Percentiles rank a stretch among this genome's conserved stretches.
Evolutionary conservation across 2,329 filamentous ascomycete species (phyloP).

Genomic region (Rhinocladiella mackenziei): DNA sequence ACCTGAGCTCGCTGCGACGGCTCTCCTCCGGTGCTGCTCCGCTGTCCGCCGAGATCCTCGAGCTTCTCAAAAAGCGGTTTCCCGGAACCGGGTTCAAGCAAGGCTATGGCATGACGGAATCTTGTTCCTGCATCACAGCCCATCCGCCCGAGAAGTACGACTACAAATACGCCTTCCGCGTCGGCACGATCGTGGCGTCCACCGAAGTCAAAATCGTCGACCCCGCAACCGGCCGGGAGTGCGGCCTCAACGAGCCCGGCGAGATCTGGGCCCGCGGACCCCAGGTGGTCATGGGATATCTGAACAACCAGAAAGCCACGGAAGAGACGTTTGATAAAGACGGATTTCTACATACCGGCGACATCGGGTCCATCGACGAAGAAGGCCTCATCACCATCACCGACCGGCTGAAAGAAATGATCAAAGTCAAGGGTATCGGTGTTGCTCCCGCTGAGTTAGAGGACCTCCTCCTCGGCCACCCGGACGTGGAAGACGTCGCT

Average conservation of each 20-base stretch:
- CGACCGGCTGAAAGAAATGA: slow-evolving; percentile 68
- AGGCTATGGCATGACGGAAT: slow-evolving; percentile 67
- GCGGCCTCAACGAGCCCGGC: slow-evolving; percentile 50
- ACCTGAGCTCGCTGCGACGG: slow-evolving; percentile 52
- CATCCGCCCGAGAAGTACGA: slow-evolving; percentile 55
- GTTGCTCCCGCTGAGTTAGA: slow-evolving; percentile 63
- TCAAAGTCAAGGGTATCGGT: slow-evolving; percentile 62
- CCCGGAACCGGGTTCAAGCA: slow-evolving; percentile 59
- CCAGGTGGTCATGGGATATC: slow-evolving; percentile 75
- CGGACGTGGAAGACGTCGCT: slow-evolving; percentile 54
- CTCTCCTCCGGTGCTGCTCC: slow-evolving; percentile 62
- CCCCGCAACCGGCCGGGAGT: slow-evolving; percentile 49
- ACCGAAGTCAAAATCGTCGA: slow-evolving; percentile 59
- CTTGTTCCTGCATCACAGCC: slow-evolving; percentile 59
- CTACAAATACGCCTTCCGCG: slow-evolving; percentile 53
- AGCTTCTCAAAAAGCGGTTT: slow-evolving; percentile 53
- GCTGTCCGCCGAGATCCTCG: slow-evolving; percentile 54
- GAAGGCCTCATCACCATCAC: slow-evolving; percentile 64
- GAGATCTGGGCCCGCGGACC: slow-evolving; percentile 71
- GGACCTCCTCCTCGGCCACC: slow-evolving; percentile 57
- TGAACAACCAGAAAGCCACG: slow-evolving; percentile 68
- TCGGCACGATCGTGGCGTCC: slow-evolving; percentile 48
- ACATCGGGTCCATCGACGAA: slow-evolving; percentile 59
- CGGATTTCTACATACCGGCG: slow-evolving; percentile 58
- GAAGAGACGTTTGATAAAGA: slow-evolving; percentile 62